These are phyloP conservation scores for Pichia sp. DNA, from an alignment of 1,139 yeast genomes.

Conservation along the genomic window DNA sequence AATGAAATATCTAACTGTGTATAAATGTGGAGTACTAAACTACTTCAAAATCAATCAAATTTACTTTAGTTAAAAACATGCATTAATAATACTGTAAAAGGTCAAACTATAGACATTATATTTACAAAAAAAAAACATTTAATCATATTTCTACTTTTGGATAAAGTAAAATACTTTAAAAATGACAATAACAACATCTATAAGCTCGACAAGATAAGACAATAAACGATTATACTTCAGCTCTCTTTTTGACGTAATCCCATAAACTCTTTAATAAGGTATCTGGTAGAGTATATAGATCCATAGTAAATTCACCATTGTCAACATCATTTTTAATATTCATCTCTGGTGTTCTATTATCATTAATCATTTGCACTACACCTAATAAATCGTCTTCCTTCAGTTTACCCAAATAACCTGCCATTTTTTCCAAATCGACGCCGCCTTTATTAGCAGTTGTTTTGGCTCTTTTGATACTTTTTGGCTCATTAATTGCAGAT, in stretches of 20 bases:
- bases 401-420: constrained; percentile 81
- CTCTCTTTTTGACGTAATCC: constrained; percentile 82
- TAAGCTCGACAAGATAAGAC: too few species aligned
- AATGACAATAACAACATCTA: too few species aligned
- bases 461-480: constrained; percentile 59
- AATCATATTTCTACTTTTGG: neutral
- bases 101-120: neutral
- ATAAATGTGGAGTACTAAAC: neutral
- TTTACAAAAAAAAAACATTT: neutral
- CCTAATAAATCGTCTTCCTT: constrained; percentile 90
- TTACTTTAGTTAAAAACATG: neutral
- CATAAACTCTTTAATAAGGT: constrained; percentile 84
- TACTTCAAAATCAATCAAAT: neutral
- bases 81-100: neutral
- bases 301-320: constrained; percentile 97
- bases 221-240: constrained; percentile 29
- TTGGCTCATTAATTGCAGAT: constrained; percentile 29
- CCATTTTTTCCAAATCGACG: constrained; percentile 83
- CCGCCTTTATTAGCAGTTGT: constrained; percentile 54
- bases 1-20: neutral
- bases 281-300: constrained; percentile 89
- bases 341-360: constrained; percentile 92
- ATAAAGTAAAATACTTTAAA: too few species aligned
- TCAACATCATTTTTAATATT: constrained; percentile 93
- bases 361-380: constrained; percentile 96